Conservation (phyloP, 106 monocot species). For the Acanthochlamys bracteata region DNA sequence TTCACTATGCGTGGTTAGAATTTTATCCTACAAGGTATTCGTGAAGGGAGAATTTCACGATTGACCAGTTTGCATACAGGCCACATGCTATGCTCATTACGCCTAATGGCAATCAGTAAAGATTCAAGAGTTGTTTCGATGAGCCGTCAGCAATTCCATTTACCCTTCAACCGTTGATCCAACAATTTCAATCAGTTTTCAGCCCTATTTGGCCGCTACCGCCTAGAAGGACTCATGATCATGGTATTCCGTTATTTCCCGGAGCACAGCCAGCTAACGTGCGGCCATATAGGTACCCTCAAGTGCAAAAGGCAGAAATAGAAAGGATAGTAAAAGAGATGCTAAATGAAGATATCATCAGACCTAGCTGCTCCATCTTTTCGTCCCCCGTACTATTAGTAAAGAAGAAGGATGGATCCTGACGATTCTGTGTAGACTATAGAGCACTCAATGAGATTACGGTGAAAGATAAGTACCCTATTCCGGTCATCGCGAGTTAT, state of each 20-base stretch:
- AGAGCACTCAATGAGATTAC: background rate
- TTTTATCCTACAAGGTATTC: background rate
- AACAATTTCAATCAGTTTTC: no score
- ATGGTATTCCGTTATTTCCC: background rate
- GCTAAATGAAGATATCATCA: background rate
- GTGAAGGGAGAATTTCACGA: background rate
- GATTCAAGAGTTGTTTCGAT: no score
- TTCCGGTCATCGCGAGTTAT: slow-evolving; percentile 11
- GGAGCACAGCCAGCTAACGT: background rate
- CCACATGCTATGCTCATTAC: no score
- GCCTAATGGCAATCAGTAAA: no score
- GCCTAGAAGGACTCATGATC: background rate
- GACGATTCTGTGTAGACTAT: background rate
- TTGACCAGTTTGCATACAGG: no score
- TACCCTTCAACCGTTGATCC: no score
- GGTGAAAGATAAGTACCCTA: slow-evolving; percentile 5
- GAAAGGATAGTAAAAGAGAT: background rate
- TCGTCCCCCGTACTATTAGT: background rate
- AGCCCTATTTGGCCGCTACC: background rate
- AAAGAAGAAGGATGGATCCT: background rate
- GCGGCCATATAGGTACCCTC: background rate
- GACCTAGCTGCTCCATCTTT: background rate
- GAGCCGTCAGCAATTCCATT: no score
- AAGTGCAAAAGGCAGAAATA: background rate
- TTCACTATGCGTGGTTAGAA: background rate